Conservation (phyloP, 148 eudicot genomes). For the Vaccinium darrowii region DNA sequence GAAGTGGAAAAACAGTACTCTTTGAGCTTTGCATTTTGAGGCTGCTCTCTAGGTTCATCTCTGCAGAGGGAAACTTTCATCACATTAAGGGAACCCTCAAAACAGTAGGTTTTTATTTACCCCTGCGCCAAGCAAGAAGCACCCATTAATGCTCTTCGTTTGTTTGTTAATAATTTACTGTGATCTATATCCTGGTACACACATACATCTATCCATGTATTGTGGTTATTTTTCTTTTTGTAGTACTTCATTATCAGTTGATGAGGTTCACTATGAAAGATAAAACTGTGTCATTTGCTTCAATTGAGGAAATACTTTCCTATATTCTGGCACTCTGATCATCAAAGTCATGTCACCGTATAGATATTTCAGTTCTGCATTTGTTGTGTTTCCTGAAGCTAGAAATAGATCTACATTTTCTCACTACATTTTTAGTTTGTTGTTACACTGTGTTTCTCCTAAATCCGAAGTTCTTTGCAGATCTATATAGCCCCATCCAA, state of each 20-base stretch:
- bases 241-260: background rate
- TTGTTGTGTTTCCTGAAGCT: background rate
- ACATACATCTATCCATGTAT: background rate
- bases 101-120: conserved; percentile 50
- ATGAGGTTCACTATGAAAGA: background rate
- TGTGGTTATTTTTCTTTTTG: background rate
- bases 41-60: conserved; percentile 86
- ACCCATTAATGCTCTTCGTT: background rate
- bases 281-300: background rate
- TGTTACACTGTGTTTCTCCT: background rate
- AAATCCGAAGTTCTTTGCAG: conserved; percentile 35
- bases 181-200: background rate
- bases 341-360: background rate
- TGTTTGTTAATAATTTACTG: background rate
- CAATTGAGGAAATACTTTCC: background rate
- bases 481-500: conserved; percentile 96
- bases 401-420: background rate
- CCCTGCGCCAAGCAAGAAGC: background rate
- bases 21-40: conserved; percentile 95
- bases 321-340: background rate
- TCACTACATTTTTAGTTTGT: background rate
- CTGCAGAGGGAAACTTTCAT: conserved; percentile 66
- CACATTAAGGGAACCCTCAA: conserved; percentile 83
- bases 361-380: background rate
- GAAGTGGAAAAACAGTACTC: conserved; percentile 97